Conservation (phyloP, 371 early-diverging fungal species). For the Amoeboaphelidium occidentale region DNA sequence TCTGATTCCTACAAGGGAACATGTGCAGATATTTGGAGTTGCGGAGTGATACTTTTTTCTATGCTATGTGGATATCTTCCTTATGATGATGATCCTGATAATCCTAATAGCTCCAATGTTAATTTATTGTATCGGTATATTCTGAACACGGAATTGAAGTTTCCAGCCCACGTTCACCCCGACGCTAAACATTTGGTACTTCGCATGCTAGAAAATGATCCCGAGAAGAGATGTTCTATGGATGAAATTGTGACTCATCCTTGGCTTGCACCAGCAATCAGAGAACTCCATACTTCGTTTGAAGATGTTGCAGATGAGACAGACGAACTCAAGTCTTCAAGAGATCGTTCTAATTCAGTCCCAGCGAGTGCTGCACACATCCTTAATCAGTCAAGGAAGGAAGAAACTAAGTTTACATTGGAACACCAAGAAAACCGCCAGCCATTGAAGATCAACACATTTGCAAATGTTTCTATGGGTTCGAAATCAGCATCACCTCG, state of each 20-base stretch:
- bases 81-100: constrained; percentile 93
- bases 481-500: neutral
- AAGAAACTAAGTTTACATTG: neutral
- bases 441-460: neutral
- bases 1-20: constrained; percentile 61
- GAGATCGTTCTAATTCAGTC: neutral
- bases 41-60: constrained; percentile 63
- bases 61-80: constrained; percentile 72
- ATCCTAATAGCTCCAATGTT: constrained; percentile 22
- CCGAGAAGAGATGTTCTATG: neutral
- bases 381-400: neutral
- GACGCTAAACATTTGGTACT: neutral
- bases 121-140: neutral
- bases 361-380: neutral
- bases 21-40: constrained; percentile 83
- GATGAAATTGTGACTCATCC: neutral
- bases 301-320: neutral
- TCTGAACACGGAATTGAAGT: neutral
- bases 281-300: neutral
- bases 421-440: too few relatives aligned
- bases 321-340: neutral
- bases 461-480: neutral
- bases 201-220: neutral
- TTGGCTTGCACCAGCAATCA: neutral
- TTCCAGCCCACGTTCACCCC: neutral